Evolutionary conservation across 495 filamentous ascomycete species (phyloP).

Genomic region (Neurospora sp.): DNA sequence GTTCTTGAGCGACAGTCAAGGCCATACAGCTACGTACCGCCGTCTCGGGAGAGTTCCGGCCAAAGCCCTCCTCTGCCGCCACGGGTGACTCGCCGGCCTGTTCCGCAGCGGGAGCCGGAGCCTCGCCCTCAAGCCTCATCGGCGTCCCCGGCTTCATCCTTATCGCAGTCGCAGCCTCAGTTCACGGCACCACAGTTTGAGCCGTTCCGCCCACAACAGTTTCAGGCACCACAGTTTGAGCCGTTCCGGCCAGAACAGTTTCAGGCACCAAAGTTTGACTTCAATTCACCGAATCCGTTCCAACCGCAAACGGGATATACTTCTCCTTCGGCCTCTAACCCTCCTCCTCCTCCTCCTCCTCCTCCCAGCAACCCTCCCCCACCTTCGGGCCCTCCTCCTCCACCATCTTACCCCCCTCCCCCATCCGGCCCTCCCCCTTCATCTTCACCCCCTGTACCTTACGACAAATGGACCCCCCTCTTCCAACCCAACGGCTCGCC

Average conservation of each 20-base stretch:
- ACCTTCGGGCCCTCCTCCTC: neutral
- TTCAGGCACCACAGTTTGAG: neutral
- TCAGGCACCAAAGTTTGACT: neutral
- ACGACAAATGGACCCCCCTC: neutral
- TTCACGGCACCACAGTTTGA: neutral
- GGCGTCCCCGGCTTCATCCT: too few species aligned
- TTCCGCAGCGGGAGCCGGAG: neutral
- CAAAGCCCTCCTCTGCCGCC: neutral
- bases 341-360: neutral
- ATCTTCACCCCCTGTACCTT: neutral
- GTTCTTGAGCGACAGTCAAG: neutral
- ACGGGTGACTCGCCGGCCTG: neutral
- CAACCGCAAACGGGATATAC: neutral
- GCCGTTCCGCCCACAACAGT: neutral
- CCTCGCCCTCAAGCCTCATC: neutral
- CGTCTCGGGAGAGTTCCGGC: neutral
- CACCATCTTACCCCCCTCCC: too few species aligned
- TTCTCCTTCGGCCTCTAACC: too few species aligned
- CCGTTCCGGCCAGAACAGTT: neutral
- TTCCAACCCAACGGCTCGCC: neutral
- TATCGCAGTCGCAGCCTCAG: neutral
- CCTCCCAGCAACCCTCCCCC: neutral
- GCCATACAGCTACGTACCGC: neutral
- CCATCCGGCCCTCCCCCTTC: neutral
- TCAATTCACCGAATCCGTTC: neutral